These are phyloP conservation scores for Hordeum marinum DNA, from an alignment of 176 grass and related monocot species.

Conservation along the genomic window DNA sequence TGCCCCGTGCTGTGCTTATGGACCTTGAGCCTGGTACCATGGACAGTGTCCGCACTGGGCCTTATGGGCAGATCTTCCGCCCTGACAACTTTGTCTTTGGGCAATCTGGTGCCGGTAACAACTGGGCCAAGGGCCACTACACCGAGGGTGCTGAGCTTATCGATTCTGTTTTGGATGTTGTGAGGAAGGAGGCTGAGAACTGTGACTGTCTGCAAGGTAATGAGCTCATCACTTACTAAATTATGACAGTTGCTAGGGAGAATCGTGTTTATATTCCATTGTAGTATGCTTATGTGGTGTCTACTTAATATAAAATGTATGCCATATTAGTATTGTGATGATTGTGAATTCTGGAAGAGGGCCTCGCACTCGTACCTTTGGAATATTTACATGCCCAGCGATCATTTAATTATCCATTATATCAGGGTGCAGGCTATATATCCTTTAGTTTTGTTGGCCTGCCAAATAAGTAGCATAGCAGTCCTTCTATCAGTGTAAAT, in stretches of 20 bases:
- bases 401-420: neutral
- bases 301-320: neutral
- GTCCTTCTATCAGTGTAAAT: neutral
- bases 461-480: too few species aligned
- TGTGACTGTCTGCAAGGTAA: conserved; percentile 83
- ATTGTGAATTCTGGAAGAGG: neutral
- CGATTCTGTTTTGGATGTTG: conserved; percentile 67
- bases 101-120: conserved; percentile 71
- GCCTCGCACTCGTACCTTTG: neutral
- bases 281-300: neutral
- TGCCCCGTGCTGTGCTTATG: conserved; percentile 73
- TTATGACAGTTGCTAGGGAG: neutral
- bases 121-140: conserved; percentile 69
- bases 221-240: neutral
- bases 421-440: neutral
- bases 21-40: conserved; percentile 83
- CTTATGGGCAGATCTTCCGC: conserved; percentile 64
- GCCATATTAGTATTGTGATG: neutral
- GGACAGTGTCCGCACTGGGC: conserved; percentile 71
- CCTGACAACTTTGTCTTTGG: conserved; percentile 78
- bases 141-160: conserved; percentile 81
- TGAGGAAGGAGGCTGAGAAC: conserved; percentile 78
- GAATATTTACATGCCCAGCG: neutral
- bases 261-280: neutral
- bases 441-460: neutral